phyloP scores from a whole-genome alignment of 495 filamentous ascomycete genomes.

The Apiosordaria backusii region DNA sequence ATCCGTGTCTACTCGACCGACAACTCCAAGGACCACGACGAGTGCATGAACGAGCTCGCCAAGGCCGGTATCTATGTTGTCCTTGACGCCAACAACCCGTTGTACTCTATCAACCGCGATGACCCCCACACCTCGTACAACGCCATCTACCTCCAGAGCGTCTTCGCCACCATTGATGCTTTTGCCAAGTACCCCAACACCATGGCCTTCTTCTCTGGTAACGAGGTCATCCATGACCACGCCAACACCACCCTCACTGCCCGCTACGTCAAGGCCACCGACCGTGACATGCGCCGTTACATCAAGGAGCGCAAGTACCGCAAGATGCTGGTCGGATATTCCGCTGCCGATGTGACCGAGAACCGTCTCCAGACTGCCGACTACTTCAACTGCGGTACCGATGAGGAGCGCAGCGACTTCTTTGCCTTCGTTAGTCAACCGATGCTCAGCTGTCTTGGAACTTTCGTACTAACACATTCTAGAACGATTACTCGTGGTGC shows the following conservation, averaged over 20 bases:
- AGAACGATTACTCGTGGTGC: slow-evolving; percentile 99
- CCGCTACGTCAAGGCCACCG: slow-evolving; percentile 90
- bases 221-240: slow-evolving; percentile 92
- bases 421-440: slow-evolving; percentile 68
- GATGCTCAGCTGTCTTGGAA: not conserved
- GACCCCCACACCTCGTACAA: slow-evolving; percentile 81
- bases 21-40: slow-evolving; percentile 77
- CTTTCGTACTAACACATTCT: not conserved
- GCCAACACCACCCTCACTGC: slow-evolving; percentile 68
- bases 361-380: slow-evolving; percentile 87
- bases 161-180: slow-evolving; percentile 91
- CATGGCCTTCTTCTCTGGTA: slow-evolving; percentile 93
- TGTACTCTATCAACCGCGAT: slow-evolving; percentile 33
- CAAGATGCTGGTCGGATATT: slow-evolving; percentile 87
- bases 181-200: slow-evolving; percentile 89
- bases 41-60: slow-evolving; percentile 79
- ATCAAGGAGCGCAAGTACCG: slow-evolving; percentile 71
- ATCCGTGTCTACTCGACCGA: slow-evolving; percentile 94
- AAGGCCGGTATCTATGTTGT: slow-evolving; percentile 91
- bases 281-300: slow-evolving; percentile 88
- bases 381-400: slow-evolving; percentile 94
- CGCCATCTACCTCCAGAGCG: slow-evolving; percentile 81
- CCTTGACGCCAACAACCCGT: slow-evolving; percentile 63
- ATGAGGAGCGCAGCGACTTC: slow-evolving; percentile 87
- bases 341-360: slow-evolving; percentile 78